Percentiles rank a stretch among this genome's conserved stretches.
Evolutionary conservation across 2,329 filamentous ascomycete species (phyloP).

Genomic region (Neodidymelliopsis sp.): DNA sequence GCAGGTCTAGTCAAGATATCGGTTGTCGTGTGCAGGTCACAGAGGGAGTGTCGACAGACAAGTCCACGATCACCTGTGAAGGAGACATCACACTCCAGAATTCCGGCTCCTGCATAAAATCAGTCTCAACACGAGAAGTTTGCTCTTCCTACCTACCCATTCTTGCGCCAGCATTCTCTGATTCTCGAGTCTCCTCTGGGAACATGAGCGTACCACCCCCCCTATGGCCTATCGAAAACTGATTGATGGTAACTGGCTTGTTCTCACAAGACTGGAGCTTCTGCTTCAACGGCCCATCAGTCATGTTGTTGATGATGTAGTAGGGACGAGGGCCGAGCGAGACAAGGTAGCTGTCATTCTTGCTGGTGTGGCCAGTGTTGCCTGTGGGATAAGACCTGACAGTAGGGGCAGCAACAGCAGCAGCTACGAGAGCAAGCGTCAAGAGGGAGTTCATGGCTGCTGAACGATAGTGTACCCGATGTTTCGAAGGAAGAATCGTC

Average conservation of each 20-base stretch:
- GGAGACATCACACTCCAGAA: constrained; percentile 72
- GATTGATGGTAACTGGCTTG: constrained; percentile 59
- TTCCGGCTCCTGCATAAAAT: too few species aligned
- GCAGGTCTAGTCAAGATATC: constrained; percentile 69
- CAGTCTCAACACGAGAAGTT: too few species aligned
- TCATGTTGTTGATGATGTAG: constrained; percentile 70
- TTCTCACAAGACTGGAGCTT: constrained; percentile 67
- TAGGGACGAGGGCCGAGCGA: constrained; percentile 70
- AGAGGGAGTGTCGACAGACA: constrained; percentile 73
- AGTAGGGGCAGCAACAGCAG: constrained; percentile 19
- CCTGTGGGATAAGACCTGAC: constrained; percentile 9
- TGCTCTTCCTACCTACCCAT: too few species aligned
- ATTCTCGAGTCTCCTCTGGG: constrained; percentile 69
- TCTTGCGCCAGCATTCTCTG: constrained; percentile 67
- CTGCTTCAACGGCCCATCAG: constrained; percentile 65
- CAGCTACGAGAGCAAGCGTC: constrained; percentile 18
- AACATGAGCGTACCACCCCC: constrained; percentile 67
- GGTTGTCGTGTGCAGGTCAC: constrained; percentile 73
- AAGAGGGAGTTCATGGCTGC: constrained; percentile 13
- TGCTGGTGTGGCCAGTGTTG: constrained; percentile 12
- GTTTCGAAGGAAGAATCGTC: neutral
- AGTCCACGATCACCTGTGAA: constrained; percentile 71
- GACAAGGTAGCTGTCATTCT: constrained; percentile 47
- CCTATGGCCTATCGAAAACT: constrained; percentile 69
- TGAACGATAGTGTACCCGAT: neutral